Conservation (phyloP, 345 rosid genomes). For the Citrus australasica region DNA sequence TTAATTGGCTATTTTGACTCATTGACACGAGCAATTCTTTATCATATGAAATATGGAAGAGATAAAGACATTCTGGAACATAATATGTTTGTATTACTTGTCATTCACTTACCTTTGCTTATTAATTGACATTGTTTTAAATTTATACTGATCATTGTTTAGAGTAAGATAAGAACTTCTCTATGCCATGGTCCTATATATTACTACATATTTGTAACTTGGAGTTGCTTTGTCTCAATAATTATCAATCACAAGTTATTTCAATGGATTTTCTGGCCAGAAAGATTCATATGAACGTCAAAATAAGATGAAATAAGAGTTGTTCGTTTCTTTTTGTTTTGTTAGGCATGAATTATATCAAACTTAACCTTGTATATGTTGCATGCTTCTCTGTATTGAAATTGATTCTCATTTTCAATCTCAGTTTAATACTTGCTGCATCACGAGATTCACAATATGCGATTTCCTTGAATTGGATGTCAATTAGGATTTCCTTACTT, state of each 20-base stretch:
- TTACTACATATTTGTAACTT: neutral
- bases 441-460: neutral
- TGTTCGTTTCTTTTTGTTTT: too few species aligned
- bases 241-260: neutral
- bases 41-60: neutral
- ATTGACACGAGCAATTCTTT: neutral
- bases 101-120: neutral
- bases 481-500: neutral
- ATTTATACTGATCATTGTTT: neutral
- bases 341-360: too few species aligned
- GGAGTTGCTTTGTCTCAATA: neutral
- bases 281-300: neutral
- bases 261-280: neutral
- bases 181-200: neutral
- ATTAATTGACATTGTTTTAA: too few species aligned
- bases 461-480: neutral
- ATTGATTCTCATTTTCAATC: neutral
- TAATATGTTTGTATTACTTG: neutral
- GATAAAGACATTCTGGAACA: too few species aligned
- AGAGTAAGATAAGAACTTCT: neutral
- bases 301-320: neutral
- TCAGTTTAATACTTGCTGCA: neutral
- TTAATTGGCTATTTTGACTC: neutral
- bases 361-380: neutral
- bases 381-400: neutral